Conservation (phyloP, 305 asterid species). For the Fraxinus dipetala region DNA sequence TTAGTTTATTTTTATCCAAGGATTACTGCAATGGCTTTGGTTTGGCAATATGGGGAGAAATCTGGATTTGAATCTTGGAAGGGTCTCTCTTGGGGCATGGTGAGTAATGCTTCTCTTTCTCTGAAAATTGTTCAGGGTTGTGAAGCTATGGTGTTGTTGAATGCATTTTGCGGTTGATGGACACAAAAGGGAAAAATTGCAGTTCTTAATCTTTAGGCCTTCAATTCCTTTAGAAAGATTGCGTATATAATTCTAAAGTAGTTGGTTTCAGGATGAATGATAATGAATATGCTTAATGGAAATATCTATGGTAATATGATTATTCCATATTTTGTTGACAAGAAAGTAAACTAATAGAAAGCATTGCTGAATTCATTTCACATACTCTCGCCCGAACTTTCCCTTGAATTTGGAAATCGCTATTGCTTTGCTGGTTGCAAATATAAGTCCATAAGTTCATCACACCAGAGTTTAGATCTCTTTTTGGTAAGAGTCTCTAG, state of each 20-base stretch:
- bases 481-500: background rate
- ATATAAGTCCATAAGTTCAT: background rate
- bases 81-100: conserved; percentile 99
- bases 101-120: conserved; percentile 29
- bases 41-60: conserved; percentile 92
- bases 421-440: background rate
- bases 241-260: background rate
- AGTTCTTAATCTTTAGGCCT: background rate
- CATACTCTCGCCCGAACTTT: background rate
- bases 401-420: background rate
- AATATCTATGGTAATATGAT: background rate
- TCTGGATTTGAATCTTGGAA: conserved; percentile 93
- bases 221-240: background rate
- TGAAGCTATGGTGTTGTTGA: background rate
- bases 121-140: background rate
- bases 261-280: background rate
- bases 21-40: conserved; percentile 91
- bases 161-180: background rate
- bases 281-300: background rate
- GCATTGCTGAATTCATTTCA: background rate
- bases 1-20: conserved; percentile 31
- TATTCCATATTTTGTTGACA: background rate
- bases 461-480: background rate
- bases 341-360: background rate
- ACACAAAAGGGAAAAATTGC: background rate